Conservation (phyloP, 2,329 filamentous ascomycete genomes). For the Nectriaceae sp. region DNA sequence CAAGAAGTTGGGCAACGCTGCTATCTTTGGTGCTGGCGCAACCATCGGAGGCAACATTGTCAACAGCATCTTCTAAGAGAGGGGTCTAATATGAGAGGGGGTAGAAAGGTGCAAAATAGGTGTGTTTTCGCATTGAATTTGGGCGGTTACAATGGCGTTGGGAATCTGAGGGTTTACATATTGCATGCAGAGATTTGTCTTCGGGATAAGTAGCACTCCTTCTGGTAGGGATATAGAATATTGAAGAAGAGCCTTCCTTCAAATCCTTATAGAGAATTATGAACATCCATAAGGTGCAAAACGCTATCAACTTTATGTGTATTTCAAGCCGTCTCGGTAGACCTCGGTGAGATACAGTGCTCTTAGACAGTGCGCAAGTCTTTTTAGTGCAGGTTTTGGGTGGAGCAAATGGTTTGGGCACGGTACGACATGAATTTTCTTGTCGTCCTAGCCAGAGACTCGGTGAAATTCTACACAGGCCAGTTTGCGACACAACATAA, state of each 20-base stretch:
- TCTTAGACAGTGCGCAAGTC: conserved; percentile 5
- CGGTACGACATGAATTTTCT: conserved; percentile 30
- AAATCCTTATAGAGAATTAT: no score
- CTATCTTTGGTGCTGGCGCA: conserved; percentile 91
- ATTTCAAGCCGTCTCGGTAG: conserved; percentile 10
- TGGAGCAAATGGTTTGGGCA: no score
- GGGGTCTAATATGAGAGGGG: not conserved
- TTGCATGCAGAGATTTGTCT: conserved; percentile 4
- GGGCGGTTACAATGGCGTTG: conserved; percentile 17
- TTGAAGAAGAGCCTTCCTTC: no score
- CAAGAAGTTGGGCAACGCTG: conserved; percentile 80
- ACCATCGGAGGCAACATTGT: conserved; percentile 89
- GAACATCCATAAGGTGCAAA: no score
- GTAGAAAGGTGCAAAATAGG: not conserved
- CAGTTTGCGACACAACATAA: not conserved
- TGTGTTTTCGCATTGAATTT: conserved; percentile 1
- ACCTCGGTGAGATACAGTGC: conserved; percentile 14
- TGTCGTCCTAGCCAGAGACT: conserved; percentile 8
- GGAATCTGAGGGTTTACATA: conserved; percentile 11
- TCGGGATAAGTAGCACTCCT: no score
- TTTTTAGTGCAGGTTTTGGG: no score
- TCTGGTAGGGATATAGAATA: no score
- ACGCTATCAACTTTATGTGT: no score
- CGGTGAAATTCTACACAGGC: conserved; percentile 2
- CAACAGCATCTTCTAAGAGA: conserved; percentile 79